phyloP scores from a whole-genome alignment of 2,329 filamentous ascomycete species.

The Alternaria sp. region DNA sequence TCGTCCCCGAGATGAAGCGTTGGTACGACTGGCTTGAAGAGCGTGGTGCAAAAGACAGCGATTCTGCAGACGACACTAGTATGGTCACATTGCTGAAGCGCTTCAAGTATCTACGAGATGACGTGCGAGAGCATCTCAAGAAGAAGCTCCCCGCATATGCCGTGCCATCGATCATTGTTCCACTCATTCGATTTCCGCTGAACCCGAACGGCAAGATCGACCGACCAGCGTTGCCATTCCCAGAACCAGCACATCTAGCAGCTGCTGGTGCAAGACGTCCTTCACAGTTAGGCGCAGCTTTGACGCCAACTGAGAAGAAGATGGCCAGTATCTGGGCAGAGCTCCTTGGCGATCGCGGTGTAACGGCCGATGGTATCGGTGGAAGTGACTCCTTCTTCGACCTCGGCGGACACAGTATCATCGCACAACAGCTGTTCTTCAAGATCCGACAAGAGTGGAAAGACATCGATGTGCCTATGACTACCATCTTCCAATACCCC shows the following conservation, averaged over 20 bases:
- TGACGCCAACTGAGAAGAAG: constrained; percentile 68
- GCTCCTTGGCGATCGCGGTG: constrained; percentile 67
- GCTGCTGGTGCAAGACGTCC: constrained; percentile 62
- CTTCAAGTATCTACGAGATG: constrained; percentile 68
- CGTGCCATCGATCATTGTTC: constrained; percentile 77
- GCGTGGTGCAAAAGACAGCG: constrained; percentile 50
- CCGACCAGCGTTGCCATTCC: constrained; percentile 81
- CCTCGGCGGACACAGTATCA: constrained; percentile 79
- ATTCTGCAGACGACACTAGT: constrained; percentile 55
- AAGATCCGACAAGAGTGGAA: constrained; percentile 69
- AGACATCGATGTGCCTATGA: constrained; percentile 74
- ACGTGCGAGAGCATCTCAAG: constrained; percentile 74
- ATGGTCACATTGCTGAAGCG: constrained; percentile 66
- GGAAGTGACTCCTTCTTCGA: constrained; percentile 77
- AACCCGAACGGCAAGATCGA: constrained; percentile 75
- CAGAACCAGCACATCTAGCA: constrained; percentile 73
- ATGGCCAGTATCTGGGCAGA: constrained; percentile 78
- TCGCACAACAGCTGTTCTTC: constrained; percentile 83
- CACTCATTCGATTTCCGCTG: constrained; percentile 76
- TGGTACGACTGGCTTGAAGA: constrained; percentile 75
- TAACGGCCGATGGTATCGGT: constrained; percentile 73
- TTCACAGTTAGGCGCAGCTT: constrained; percentile 56
- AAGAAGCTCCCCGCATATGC: constrained; percentile 77
- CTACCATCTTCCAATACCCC: constrained; percentile 73
- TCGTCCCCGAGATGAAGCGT: constrained; percentile 80